Evolutionary conservation across 441 rosid species (phyloP).

Genomic region (Gossypium lobatum): DNA sequence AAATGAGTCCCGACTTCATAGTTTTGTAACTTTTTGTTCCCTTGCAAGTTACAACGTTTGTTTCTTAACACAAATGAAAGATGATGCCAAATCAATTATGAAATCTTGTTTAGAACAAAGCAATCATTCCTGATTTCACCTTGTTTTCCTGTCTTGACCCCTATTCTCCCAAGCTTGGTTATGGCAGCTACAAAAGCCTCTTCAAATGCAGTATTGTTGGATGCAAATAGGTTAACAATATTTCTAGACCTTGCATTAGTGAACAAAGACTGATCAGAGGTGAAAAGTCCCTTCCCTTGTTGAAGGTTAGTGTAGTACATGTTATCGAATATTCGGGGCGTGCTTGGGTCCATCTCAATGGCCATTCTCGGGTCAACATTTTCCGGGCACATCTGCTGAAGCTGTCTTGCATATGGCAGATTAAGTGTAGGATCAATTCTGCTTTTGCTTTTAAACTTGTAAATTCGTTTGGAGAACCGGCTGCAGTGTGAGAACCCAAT

Average conservation of each 20-base stretch:
- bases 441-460: constrained; percentile 40
- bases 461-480: constrained; percentile 43
- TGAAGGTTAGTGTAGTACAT: constrained; percentile 54
- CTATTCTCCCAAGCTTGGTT: constrained; percentile 17
- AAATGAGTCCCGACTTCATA: background rate
- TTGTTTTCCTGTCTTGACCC: constrained; percentile 13
- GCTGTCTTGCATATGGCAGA: constrained; percentile 33
- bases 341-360: constrained; percentile 59
- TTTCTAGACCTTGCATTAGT: constrained; percentile 39
- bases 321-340: constrained; percentile 53
- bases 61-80: background rate
- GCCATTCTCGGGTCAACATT: constrained; percentile 50
- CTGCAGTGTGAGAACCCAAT: constrained; percentile 59
- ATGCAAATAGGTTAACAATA: constrained; percentile 46
- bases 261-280: constrained; percentile 51
- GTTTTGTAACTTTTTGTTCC: constrained; percentile 6
- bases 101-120: constrained; percentile 7
- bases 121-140: constrained; percentile 21
- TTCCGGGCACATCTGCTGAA: constrained; percentile 51
- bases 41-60: background rate
- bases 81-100: background rate
- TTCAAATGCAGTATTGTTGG: constrained; percentile 20
- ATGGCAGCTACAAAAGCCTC: constrained; percentile 18
- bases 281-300: constrained; percentile 47
- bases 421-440: constrained; percentile 46